Conservation (phyloP, 2,329 filamentous ascomycete genomes). For the Trichoderma sp. region DNA sequence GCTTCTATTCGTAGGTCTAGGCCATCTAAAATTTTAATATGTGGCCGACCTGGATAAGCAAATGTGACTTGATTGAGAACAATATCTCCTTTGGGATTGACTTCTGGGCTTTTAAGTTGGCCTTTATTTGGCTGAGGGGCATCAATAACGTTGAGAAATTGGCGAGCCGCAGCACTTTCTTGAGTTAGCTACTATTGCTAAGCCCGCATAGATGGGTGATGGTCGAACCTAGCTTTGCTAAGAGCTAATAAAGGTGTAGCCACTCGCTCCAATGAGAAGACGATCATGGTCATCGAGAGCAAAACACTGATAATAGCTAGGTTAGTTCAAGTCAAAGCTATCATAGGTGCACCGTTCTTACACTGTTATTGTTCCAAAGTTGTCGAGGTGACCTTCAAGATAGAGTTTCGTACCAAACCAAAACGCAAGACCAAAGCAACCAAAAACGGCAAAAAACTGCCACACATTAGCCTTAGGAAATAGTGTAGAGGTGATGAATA, state of each 20-base stretch:
- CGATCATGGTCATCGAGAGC: constrained; percentile 60
- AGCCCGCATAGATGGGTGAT: neutral
- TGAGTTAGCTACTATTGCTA: neutral
- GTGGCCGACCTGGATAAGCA: constrained; percentile 45
- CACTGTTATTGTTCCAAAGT: constrained; percentile 57
- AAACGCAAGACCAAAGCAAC: constrained; percentile 59
- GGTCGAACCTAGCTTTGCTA: neutral
- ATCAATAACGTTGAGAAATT: neutral
- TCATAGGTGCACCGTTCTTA: constrained; percentile 30
- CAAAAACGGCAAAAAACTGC: constrained; percentile 56
- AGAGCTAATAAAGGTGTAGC: constrained; percentile 54
- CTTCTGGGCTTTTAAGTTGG: neutral
- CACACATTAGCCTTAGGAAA: constrained; percentile 23
- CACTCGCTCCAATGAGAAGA: constrained; percentile 58
- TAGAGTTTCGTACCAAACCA: constrained; percentile 62
- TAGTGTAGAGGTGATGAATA: neutral
- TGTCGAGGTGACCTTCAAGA: constrained; percentile 46
- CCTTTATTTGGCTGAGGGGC: neutral
- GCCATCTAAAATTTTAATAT: constrained; percentile 41
- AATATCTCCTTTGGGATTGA: neutral
- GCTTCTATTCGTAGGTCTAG: constrained; percentile 43
- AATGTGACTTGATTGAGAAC: neutral
- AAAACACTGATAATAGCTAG: constrained; percentile 42
- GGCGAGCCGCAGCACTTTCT: neutral
- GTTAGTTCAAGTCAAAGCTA: constrained; percentile 28